Evolutionary conservation across 345 rosid species (phyloP), one percentile per base, ranked within the genome.

Genomic region (Pistacia atlantica): DNA sequence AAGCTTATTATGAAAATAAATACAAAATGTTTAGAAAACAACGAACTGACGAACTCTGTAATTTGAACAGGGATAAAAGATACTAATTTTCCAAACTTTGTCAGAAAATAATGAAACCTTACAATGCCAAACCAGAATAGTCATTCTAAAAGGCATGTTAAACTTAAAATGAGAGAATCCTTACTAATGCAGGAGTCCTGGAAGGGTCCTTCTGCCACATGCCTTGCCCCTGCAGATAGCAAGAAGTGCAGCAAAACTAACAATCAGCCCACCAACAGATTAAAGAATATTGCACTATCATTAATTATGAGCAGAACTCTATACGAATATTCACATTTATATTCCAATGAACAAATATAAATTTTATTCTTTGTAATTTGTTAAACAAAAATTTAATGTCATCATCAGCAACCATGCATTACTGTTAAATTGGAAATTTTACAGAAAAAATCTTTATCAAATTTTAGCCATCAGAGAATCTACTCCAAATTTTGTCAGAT

Each of bases 151-250:
- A 49, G 58, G 58, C 51, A 72, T 62, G 54, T 31, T 55, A 64
- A 55, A 7, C 11, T 31, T 55, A 64, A 55, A 72, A 7, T 16
- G 12, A 11, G 31, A 28, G 48, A 35, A 65, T 60, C 45, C 89
- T 81, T 92, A 95, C 96, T 92, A 95, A 78, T 80, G 80, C 96
- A 11, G 95, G 97, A 68, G 83, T 75, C 78, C 83, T 90, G 46
- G 99, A 90, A 75, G 92, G 91, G 83, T 92, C 91, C 75, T 54
- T 74, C 38, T 4, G 22, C 83, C 84, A 84, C 71, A 66, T 82
- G 73, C 91, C 86, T 20, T 70, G 86, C 10, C 79, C 83, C 98
- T 93, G 87, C 67, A 51, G 38, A 80, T n/a, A 72, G 74, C 14
- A 76, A 63, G 46, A 67, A 74, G 73, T 46, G 60, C 54, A 61